Base-by-base conservation (phyloP, 148 eudicot genomes). In the Fallopia convolvulus region DNA sequence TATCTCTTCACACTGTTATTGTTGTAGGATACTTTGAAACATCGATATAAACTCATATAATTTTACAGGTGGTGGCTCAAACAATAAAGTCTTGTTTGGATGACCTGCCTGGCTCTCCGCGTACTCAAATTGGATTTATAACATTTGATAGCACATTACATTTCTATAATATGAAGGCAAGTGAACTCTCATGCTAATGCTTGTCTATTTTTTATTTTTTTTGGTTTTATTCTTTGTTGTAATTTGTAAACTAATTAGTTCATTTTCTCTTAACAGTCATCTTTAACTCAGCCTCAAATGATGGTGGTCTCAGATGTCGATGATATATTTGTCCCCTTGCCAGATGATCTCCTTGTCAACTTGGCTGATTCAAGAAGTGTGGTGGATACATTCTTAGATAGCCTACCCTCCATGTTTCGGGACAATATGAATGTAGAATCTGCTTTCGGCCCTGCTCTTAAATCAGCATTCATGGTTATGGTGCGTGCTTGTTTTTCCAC, bases 381-480 rank as follows among this genome's bases (percentile, higher is more conserved):
- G 85, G 94, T 92, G 61, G 99, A 95, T 32, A 86, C 97, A 74
- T 91, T 91, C 83, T 79, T 95, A 71, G 97, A 95, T 88, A 95
- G 97, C 78, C 83, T 95, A 70, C 96, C 97, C 32, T 79, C 97
- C 76, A 91, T 95, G 97, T 95, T 95, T 83, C 93, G 87, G 85
- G 94, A 83, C 78, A 95, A 85, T 65, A 63, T 85, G 80, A 92
- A 92, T 83, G 90, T 91, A 36, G 99, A 95, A 87, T 95, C 99
- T 79, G 97, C 99, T 70, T 95, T 95, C 83, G 99, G 99, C 78
- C 99, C 99, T 63, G 97, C 99, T 85, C 94, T 95, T 79, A 95
- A 88, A 86, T 92, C 99, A 61, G 93, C 94, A 66, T 88, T 80
- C 83, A 89, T 91, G 97, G 90, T 95, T 80, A 91, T 95, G 99